A percentile compares a stretch with the other conserved stretches of the same genome.
Conservation (phyloP, 2,329 filamentous ascomycete species). For the Sordariomycetes sp. region DNA sequence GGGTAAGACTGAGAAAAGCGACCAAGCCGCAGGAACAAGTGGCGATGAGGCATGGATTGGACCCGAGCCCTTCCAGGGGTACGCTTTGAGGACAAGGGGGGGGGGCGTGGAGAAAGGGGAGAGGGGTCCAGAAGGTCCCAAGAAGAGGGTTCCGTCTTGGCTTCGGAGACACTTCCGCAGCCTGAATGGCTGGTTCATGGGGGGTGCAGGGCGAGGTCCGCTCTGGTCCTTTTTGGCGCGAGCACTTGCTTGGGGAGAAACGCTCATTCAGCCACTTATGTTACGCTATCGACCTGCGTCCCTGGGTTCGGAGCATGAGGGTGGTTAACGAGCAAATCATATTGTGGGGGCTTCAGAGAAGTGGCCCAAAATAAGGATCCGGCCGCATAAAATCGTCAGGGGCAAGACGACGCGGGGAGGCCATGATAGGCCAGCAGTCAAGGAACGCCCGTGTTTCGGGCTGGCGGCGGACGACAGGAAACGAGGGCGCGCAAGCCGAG, state of each 20-base stretch:
- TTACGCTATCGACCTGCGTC: not conserved
- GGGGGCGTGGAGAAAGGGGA: not conserved
- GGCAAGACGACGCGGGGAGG: conserved; percentile 1
- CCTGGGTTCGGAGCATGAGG: not conserved
- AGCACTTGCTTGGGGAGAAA: not conserved
- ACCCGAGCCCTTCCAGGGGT: not conserved
- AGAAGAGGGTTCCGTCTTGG: not conserved
- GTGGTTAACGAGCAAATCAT: not conserved
- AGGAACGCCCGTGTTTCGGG: not conserved
- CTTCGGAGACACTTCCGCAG: not conserved
- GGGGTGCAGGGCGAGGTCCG: not conserved
- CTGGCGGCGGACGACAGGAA: not conserved
- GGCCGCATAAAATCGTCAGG: not conserved
- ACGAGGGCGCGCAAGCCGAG: not conserved
- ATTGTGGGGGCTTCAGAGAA: not conserved
- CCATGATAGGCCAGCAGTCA: not conserved
- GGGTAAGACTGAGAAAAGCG: conserved; percentile 9
- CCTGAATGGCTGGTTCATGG: conserved; percentile 2
- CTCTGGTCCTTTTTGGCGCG: not conserved
- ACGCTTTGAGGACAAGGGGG: not conserved
- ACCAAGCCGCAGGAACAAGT: conserved; percentile 16
- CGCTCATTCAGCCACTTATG: not conserved
- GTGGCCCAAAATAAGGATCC: not conserved
- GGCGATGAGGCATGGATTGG: conserved; percentile 3
- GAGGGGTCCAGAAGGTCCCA: not conserved